A percentile compares a stretch with the other conserved stretches of the same genome.
Evolutionary conservation across 2,329 filamentous ascomycete species (phyloP).

Genomic region (Paradendryphiella salina): DNA sequence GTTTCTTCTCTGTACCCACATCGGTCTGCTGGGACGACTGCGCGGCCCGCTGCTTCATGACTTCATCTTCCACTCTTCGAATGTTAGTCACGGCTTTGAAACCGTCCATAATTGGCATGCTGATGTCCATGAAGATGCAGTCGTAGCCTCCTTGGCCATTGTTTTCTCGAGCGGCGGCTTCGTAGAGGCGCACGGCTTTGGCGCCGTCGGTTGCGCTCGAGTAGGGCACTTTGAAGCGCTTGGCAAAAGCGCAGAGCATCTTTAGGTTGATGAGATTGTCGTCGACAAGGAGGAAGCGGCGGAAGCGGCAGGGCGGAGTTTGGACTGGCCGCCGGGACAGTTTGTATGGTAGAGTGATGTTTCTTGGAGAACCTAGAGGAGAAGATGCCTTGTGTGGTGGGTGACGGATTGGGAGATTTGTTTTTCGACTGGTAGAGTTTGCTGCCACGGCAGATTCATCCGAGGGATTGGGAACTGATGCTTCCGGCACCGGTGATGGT

Average conservation of each 20-base stretch:
- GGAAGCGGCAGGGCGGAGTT: conserved; percentile 4
- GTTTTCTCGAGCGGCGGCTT: conserved; percentile 5
- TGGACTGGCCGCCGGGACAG: background rate
- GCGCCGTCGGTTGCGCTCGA: conserved; percentile 31
- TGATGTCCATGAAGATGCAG: conserved; percentile 39
- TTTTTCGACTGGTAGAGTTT: no score
- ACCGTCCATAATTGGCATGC: conserved; percentile 41
- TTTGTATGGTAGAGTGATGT: background rate
- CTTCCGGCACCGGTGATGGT: background rate
- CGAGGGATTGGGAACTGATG: background rate
- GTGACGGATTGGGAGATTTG: no score
- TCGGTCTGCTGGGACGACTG: no score
- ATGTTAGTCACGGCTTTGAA: conserved; percentile 32
- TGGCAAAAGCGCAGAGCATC: conserved; percentile 32
- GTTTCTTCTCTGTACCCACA: no score
- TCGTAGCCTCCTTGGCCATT: conserved; percentile 13
- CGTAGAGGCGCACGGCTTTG: conserved; percentile 30
- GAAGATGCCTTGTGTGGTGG: background rate
- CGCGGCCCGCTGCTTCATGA: background rate
- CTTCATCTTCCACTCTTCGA: conserved; percentile 24
- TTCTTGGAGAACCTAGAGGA: no score
- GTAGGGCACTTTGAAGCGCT: conserved; percentile 21
- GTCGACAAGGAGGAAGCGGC: conserved; percentile 40
- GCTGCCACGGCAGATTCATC: no score
- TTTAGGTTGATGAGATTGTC: conserved; percentile 45